Percentiles rank a stretch among this genome's conserved stretches.
Evolutionary conservation across 768 basidiomycete genomes (phyloP).

Genomic region (Amanita muscaria): DNA sequence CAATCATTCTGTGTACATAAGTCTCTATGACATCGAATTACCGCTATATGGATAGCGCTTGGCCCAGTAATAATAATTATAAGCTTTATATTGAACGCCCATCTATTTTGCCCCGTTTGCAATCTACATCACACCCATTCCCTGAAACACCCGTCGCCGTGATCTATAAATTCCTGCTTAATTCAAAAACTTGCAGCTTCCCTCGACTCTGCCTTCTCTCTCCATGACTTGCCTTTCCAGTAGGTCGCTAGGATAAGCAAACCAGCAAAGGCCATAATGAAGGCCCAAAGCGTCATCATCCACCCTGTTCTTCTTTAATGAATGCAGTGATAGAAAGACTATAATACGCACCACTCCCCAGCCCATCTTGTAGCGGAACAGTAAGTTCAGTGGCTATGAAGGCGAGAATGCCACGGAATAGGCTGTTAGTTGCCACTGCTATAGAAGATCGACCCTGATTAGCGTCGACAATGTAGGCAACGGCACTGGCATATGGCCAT

Average conservation of each 20-base stretch:
- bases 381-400: conserved; percentile 66
- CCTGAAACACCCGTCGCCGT: no score
- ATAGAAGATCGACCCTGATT: conserved; percentile 74
- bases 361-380: conserved; percentile 54
- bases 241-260: conserved; percentile 51
- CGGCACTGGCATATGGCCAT: conserved; percentile 49
- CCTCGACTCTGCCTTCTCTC: conserved; percentile 20
- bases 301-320: conserved; percentile 36
- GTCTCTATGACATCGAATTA: no score
- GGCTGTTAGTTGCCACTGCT: conserved; percentile 70
- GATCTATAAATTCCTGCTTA: no score
- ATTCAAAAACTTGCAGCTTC: no score
- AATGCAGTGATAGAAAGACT: not conserved
- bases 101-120: no score
- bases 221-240: conserved; percentile 52
- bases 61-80: no score
- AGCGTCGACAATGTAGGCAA: conserved; percentile 83
- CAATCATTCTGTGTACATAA: no score
- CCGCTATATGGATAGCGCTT: no score
- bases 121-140: no score
- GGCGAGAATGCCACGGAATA: conserved; percentile 61
- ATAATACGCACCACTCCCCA: conserved; percentile 12
- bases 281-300: conserved; percentile 58
- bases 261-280: conserved; percentile 42
- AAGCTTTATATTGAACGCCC: no score